A percentile compares a stretch with the other conserved stretches of the same genome.
Conservation (phyloP, 148 eudicot species). For the Bassia scoparia region DNA sequence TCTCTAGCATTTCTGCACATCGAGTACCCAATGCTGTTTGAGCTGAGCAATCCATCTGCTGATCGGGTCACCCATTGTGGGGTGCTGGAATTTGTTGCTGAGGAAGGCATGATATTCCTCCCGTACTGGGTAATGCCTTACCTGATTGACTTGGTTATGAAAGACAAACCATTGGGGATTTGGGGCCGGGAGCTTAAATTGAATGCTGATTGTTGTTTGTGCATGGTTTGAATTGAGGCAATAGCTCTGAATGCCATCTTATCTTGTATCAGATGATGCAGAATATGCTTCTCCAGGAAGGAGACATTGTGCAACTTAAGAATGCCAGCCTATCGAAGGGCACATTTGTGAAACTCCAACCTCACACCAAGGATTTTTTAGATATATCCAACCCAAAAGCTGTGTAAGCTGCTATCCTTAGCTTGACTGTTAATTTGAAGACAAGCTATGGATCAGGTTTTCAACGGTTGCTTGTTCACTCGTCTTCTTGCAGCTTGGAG, state of each 20-base stretch:
- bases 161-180: not conserved
- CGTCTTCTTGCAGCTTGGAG: slow-evolving; percentile 33
- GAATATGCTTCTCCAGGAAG: slow-evolving; percentile 39
- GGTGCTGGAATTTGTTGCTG: slow-evolving; percentile 39
- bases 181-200: not conserved
- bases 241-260: slow-evolving; percentile 1
- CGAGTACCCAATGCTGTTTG: slow-evolving; percentile 41
- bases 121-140: slow-evolving; percentile 35
- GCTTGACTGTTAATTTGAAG: not conserved
- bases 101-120: slow-evolving; percentile 33
- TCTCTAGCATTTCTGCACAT: slow-evolving; percentile 33
- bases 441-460: not conserved
- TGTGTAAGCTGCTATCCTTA: slow-evolving; percentile 25
- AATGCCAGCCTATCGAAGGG: slow-evolving; percentile 36
- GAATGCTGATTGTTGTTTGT: not conserved
- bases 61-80: slow-evolving; percentile 37
- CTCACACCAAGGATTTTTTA: slow-evolving; percentile 34
- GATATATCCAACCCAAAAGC: slow-evolving; percentile 40
- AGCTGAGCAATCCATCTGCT: slow-evolving; percentile 34
- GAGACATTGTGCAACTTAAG: slow-evolving; percentile 40
- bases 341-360: slow-evolving; percentile 37
- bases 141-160: not conserved
- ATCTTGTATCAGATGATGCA: slow-evolving; percentile 32
- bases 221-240: not conserved
- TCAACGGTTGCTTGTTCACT: not conserved